Evolutionary conservation across 768 basidiomycete genomes (phyloP), one percentile per base, ranked within the genome.

Genomic region (Rhodotorula taiwanensis): DNA sequence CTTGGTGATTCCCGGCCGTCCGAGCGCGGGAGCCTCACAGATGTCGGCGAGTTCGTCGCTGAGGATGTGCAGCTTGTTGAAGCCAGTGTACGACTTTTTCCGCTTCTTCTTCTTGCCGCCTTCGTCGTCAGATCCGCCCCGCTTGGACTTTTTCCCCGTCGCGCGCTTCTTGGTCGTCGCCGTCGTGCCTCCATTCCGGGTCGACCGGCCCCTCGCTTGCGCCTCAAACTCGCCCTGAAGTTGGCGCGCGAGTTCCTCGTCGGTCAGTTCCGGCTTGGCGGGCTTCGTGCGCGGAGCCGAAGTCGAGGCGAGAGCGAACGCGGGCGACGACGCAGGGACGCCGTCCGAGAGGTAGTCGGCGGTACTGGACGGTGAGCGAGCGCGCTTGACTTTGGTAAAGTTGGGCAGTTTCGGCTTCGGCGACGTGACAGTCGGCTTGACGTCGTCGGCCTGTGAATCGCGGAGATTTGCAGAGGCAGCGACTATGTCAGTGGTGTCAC

Each of bases 61-160:
- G 10, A 65, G 20, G 2, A 65, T 5, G 25, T 56, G 53, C 5
- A 52, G 54, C 45, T 65, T 60, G 58, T 65, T 60, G 58, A 65
- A 65, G 0, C 64, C 64, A 2, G 48, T 44, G 36, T 52, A n/a
- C 16, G n/a, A 31, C 16, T 31, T 36, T 25, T 45, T 65, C 5
- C 64, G n/a, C 53, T 60, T 36, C 52, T 42, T 48, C 45, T 58
- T 18, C 48, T 31, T 34, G n/a, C 47, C 63, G 33, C 4, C 33
- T 11, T 53, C 31, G 11, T 57, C 52, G 39, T 30, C 39, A 4
- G 39, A 42, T 20, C 34, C 51, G 33, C 15, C n/a, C 33, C n/a
- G n/a, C 61, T 64, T 64, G 36, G 44, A 31, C 63, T 64, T 64
- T 57, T 60, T 64, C 53, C 39, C 52, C 48, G 21, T 34, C 31